A percentile compares a stretch with the other conserved stretches of the same genome.
Evolutionary conservation across 2,329 filamentous ascomycete genomes (phyloP).

Genomic region (Monosporascus ibericus): DNA sequence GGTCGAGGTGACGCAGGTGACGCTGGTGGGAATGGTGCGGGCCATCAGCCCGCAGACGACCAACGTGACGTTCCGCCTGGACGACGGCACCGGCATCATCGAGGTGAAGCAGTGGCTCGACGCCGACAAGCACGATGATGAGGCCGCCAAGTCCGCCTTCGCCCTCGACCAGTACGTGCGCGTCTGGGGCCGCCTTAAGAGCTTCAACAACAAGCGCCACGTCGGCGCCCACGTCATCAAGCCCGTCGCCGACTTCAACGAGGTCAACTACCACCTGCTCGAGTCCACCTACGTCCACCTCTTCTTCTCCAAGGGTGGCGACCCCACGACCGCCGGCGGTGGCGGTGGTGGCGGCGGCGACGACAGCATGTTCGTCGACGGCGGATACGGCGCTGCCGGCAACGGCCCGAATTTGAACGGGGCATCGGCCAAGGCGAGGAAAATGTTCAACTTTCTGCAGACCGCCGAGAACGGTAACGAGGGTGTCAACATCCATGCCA

Average conservation of each 20-base stretch:
- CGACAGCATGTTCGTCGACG: slow-evolving; percentile 52
- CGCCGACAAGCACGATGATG: slow-evolving; percentile 46
- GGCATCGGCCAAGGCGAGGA: slow-evolving; percentile 54
- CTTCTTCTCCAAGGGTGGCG: slow-evolving; percentile 64
- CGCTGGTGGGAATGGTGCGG: slow-evolving; percentile 86
- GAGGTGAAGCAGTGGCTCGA: slow-evolving; percentile 89
- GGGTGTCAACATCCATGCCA: slow-evolving; percentile 73
- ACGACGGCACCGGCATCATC: slow-evolving; percentile 88
- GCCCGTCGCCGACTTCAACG: slow-evolving; percentile 78
- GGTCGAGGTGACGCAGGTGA: slow-evolving; percentile 65
- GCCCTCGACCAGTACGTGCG: slow-evolving; percentile 75
- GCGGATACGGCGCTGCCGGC: slow-evolving; percentile 35
- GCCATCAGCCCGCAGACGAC: slow-evolving; percentile 80
- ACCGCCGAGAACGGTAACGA: slow-evolving; percentile 68
- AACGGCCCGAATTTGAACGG: slow-evolving; percentile 34
- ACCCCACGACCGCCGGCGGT: slow-evolving; percentile 30
- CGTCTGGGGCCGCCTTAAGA: slow-evolving; percentile 78
- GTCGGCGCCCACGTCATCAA: slow-evolving; percentile 77
- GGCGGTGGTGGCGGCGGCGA: slow-evolving; percentile 30
- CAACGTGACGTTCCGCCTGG: slow-evolving; percentile 86
- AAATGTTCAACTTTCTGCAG: slow-evolving; percentile 65
- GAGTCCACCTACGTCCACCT: slow-evolving; percentile 88
- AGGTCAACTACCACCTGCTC: slow-evolving; percentile 86
- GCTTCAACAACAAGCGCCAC: slow-evolving; percentile 76
- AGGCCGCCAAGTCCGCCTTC: slow-evolving; percentile 46